Evolutionary conservation across 345 rosid species (phyloP), one percentile per base, ranked within the genome.

Genomic region (Hypericum perforatum): DNA sequence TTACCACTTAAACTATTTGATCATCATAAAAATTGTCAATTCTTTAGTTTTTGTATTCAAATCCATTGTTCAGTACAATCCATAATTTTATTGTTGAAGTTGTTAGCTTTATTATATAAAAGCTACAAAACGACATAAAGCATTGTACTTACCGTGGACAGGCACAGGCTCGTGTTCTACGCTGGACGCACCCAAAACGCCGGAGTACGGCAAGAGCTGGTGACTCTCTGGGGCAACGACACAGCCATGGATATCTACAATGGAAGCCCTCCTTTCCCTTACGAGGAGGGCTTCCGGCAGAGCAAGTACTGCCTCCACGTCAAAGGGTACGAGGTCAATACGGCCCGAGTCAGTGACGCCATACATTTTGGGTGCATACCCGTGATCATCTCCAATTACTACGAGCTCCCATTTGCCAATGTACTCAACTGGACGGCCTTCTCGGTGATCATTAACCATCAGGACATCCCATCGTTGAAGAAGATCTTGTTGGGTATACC

Each of bases 281-380:
- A 64, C 6, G 74, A 70, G 38, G 69, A 73, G 56, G 78, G 78
- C 5, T 67, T 76, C 37, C 66, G 42, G 66, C 64, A 69, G 52
- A 73, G 81, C 63, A 63, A 61, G 37, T 76, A 57, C 45, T 73
- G 78, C 59, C 76, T 70, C 60, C 76, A 70, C 39, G 75, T 73
- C n/a, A 76, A 50, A 50, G 76, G 81, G 9, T 73, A 73, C 44
- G 76, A 73, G 49, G 81, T 73, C 46, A 76, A 76, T 69, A 76
- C 69, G 0, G 73, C 78, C 0, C 66, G 73, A 57, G 52, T 76
- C 46, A 60, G 77, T 16, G 78, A 76, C 56, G 66, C 81, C 8
- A 70, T 76, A 15, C 67, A 64, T 41, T 67, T 61, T 42, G 81
- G 76, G 6, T 73, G 81, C 38, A 44, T 73, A 53, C 78, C 81